These are phyloP conservation scores for Lyophyllum atratum DNA, from an alignment of 768 basidiomycete genomes.

Conservation along the genomic window DNA sequence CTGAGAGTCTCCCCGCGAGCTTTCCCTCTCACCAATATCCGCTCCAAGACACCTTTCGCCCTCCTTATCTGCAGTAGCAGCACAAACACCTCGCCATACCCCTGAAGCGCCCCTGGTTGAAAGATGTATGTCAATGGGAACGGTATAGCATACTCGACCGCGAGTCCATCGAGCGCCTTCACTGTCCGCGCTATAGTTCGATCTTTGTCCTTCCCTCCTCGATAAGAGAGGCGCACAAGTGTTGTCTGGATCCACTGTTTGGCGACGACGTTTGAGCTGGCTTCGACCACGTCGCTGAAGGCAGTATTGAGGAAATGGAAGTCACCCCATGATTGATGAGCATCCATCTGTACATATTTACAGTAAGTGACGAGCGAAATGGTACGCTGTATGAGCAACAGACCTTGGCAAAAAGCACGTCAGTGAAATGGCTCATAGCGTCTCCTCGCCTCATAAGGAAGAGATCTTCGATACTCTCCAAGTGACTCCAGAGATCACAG, in stretches of 20 bases:
- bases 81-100: slow-evolving; percentile 68
- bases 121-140: slow-evolving; percentile 84
- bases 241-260: slow-evolving; percentile 64
- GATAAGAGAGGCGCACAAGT: slow-evolving; percentile 72
- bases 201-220: slow-evolving; percentile 50
- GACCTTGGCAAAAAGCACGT: slow-evolving; percentile 76
- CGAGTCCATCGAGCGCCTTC: slow-evolving; percentile 63
- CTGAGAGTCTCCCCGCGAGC: slow-evolving; percentile 31
- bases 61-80: slow-evolving; percentile 74
- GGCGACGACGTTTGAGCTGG: slow-evolving; percentile 37
- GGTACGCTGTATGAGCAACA: slow-evolving; percentile 6
- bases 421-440: slow-evolving; percentile 70
- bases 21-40: slow-evolving; percentile 64
- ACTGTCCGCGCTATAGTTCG: slow-evolving; percentile 54
- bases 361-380: not conserved
- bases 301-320: slow-evolving; percentile 84
- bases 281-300: slow-evolving; percentile 66
- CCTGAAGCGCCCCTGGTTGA: slow-evolving; percentile 51
- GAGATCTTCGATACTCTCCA: slow-evolving; percentile 64
- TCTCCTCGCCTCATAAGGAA: slow-evolving; percentile 82
- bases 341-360: slow-evolving; percentile 66
- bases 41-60: slow-evolving; percentile 71
- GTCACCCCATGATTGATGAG: slow-evolving; percentile 71
- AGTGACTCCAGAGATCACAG: slow-evolving; percentile 64
- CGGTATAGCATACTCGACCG: slow-evolving; percentile 78